Evolutionary conservation across 768 basidiomycete species (phyloP), one percentile per base, ranked within the genome.

Genomic region (Termitomyces sp.): DNA sequence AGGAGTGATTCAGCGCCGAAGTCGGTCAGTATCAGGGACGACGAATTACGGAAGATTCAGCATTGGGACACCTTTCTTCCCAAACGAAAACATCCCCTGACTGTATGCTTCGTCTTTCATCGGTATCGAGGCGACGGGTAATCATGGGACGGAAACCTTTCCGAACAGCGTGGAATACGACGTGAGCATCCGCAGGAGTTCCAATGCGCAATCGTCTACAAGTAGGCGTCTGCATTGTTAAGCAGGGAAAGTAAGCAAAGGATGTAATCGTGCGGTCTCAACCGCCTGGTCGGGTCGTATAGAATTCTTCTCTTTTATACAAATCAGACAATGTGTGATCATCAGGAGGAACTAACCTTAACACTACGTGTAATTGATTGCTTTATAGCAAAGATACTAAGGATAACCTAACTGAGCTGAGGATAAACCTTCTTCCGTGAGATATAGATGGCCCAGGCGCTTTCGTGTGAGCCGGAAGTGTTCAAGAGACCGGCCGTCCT

Each of bases 1-100:
- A 57, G 31, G 63, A 51, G 51, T 49, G 53, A 44, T 55, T 65
- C 59, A 61, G 65, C 36, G 58, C 57, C 60, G 46, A 57, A 20
- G 27, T 46, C 44, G 34, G 37, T 54, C 58, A 49, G 48, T 54
- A 13, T 37, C 59, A 42, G 36, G 45, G 33, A 60, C 9, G 56
- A 54, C 81, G 67, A 67, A 89, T 86, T 60, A 87, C 87, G 49
- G 82, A 83, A 31, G 83, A 78, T 61, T 88, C 89, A 52, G 84
- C 71, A 61, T 82, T 83, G 15, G 86, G 79, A 6, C 85, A 85
- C 57, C 90, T 79, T 69, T 93, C 91, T 68, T 92, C 89, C 90
- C 91, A 93, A 41, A 93, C 89, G 63, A 84, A 93, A 36, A 92
- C 85, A 58, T 81, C 83, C 15, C 91, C 90, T 0, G 89, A 81